These are phyloP conservation scores for Ophiostoma novo-ulmi DNA, from an alignment of 2,329 filamentous ascomycete species.

Conservation along the genomic window DNA sequence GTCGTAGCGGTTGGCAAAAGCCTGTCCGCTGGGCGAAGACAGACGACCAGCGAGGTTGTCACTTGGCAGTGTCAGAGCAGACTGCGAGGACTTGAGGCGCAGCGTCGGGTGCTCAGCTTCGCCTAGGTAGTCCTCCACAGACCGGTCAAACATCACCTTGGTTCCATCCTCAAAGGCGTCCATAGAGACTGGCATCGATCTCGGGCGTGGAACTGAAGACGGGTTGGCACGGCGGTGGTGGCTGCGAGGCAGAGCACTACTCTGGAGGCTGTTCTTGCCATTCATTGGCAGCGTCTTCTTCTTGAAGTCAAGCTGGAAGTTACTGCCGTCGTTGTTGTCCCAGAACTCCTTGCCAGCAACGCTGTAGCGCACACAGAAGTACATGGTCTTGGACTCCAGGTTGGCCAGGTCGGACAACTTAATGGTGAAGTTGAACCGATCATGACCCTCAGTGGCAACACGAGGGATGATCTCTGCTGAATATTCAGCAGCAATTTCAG, in stretches of 20 bases:
- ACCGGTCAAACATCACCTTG: slow-evolving; percentile 54
- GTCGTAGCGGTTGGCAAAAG: slow-evolving; percentile 91
- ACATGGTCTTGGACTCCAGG: slow-evolving; percentile 85
- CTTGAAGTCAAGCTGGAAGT: slow-evolving; percentile 91
- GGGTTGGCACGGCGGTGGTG: slow-evolving; percentile 48
- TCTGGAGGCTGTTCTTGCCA: slow-evolving; percentile 47
- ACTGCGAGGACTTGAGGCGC: slow-evolving; percentile 65
- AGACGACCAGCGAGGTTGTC: slow-evolving; percentile 53
- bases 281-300: slow-evolving; percentile 66
- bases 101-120: slow-evolving; percentile 54
- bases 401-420: slow-evolving; percentile 87
- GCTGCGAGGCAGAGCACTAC: slow-evolving; percentile 56
- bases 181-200: slow-evolving; percentile 53
- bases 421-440: slow-evolving; percentile 92
- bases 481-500: slow-evolving; percentile 86
- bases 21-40: slow-evolving; percentile 58
- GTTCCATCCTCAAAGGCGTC: slow-evolving; percentile 67
- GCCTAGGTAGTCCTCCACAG: slow-evolving; percentile 58
- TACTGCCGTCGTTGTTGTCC: slow-evolving; percentile 85
- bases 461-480: slow-evolving; percentile 69
- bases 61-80: slow-evolving; percentile 57
- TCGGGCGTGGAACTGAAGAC: slow-evolving; percentile 43
- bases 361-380: slow-evolving; percentile 83
- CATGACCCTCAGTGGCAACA: slow-evolving; percentile 59
- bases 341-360: slow-evolving; percentile 83